Percentiles rank a stretch among this genome's conserved stretches.
Conservation (phyloP, 2,329 filamentous ascomycete species). For the Xylaria sp. region DNA sequence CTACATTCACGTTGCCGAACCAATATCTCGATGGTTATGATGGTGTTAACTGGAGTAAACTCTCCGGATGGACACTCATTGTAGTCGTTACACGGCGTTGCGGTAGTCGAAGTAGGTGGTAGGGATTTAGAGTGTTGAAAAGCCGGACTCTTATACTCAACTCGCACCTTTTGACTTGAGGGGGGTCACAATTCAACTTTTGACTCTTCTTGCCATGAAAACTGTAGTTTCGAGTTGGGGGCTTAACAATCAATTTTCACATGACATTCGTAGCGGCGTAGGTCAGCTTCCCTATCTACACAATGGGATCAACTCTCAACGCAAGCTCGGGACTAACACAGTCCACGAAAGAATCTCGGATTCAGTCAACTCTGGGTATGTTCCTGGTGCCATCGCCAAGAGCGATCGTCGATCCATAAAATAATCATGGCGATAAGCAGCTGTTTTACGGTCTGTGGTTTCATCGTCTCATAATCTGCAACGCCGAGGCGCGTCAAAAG, state of each 20-base stretch:
- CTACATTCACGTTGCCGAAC: constrained; percentile 7
- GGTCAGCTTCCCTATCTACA: background rate
- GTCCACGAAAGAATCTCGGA: background rate
- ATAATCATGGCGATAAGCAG: background rate
- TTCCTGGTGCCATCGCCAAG: background rate
- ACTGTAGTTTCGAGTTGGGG: background rate
- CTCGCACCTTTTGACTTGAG: too few relatives aligned
- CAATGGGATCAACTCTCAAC: background rate
- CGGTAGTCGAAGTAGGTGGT: too few relatives aligned
- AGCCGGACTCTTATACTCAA: too few relatives aligned
- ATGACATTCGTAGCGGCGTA: background rate
- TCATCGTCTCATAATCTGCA: background rate
- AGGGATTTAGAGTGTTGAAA: too few relatives aligned
- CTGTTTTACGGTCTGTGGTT: background rate
- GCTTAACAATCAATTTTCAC: background rate
- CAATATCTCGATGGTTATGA: constrained; percentile 21
- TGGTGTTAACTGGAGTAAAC: constrained; percentile 14
- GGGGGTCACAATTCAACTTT: background rate
- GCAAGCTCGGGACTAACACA: background rate
- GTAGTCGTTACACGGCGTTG: too few relatives aligned
- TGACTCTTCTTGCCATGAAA: background rate
- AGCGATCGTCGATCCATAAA: background rate
- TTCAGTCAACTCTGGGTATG: background rate
- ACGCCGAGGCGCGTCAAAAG: background rate
- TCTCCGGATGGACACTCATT: constrained; percentile 1